A percentile compares a stretch with the other conserved stretches of the same genome.
phyloP scores from a whole-genome alignment of 306 rosid genomes.

The Malus asiatica region DNA sequence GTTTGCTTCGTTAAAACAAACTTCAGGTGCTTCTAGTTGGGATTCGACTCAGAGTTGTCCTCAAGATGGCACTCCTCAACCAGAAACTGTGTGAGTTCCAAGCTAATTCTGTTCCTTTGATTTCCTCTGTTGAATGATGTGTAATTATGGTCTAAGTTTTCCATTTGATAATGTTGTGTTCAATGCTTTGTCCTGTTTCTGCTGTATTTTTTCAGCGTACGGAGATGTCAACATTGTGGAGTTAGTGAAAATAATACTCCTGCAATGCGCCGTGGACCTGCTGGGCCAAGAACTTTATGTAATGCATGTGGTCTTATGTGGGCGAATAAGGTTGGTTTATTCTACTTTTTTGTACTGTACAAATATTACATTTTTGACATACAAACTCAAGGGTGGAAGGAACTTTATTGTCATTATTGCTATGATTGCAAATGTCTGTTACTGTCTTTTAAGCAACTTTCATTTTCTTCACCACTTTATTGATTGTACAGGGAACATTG shows the following conservation, averaged over 20 bases:
- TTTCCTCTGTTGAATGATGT: background rate
- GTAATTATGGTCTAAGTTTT: background rate
- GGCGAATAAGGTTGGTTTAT: conserved; percentile 83
- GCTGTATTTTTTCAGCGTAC: conserved; percentile 39
- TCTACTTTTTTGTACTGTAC: conserved; percentile 1
- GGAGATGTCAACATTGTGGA: conserved; percentile 90
- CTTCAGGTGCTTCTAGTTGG: conserved; percentile 59
- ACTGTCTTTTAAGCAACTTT: conserved; percentile 1
- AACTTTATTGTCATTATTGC: background rate
- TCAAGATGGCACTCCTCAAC: conserved; percentile 55
- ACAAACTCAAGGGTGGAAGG: background rate
- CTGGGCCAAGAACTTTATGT: conserved; percentile 93
- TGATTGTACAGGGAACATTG: conserved; percentile 73
- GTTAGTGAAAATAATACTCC: conserved; percentile 84
- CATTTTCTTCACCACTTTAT: conserved; percentile 23
- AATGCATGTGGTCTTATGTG: conserved; percentile 99
- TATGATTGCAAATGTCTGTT: background rate
- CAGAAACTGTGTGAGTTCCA: conserved; percentile 76
- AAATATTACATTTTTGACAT: background rate
- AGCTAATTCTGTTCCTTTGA: conserved; percentile 6
- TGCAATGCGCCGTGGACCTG: conserved; percentile 99
- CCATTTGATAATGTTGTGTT: background rate
- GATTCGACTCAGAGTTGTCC: conserved; percentile 39
- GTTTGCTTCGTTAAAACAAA: conserved; percentile 71
- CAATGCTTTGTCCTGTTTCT: background rate